Evolutionary conservation across 306 rosid species (phyloP), one percentile per base, ranked within the genome.

Genomic region (Quercus wislizeni): DNA sequence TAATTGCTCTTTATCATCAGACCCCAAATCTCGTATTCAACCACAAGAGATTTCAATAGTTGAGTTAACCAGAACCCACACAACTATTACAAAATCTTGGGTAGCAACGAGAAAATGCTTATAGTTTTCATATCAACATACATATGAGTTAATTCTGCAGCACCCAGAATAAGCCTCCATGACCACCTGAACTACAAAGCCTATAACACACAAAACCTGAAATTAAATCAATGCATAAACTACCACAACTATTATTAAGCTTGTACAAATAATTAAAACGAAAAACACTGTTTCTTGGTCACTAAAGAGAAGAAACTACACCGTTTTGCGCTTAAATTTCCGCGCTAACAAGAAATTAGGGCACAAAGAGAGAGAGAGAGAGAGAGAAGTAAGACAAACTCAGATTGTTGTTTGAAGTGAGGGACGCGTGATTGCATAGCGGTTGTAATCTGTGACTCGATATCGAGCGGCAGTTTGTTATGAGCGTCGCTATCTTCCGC

Each of bases 371-470:
- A 49, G 3, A 55, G 33, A 56, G 57, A 71, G 70, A 55, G 54
- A 61, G 20, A 31, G 27, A 21, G 33, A 61, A 35, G 43, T 6
- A 35, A 35, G 46, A 41, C 46, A 41, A 8, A 93, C 98, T 91
- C 91, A 56, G 98, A 81, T 83, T 88, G 97, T 62, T 91, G 87
- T 74, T 91, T 93, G 89, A 91, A 91, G 88, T 91, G 83, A 64
- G 89, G n/a, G 82, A 90, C 77, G 80, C 93, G 94, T 19, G 88
- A 81, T 69, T 56, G 84, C 91, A 93, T 90, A 35, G 94, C 92
- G 19, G 38, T 73, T 38, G 85, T 65, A 83, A 93, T 87, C 82
- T 85, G 87, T 4, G 91, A 85, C 86, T 91, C 90, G 6, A 91
- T 63, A 43, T 75, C 89, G 8, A 23, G 80, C 12, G 63, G 57